phyloP scores from a whole-genome alignment of 2,329 filamentous ascomycete species.

The Colletotrichum gloeosporioides region DNA sequence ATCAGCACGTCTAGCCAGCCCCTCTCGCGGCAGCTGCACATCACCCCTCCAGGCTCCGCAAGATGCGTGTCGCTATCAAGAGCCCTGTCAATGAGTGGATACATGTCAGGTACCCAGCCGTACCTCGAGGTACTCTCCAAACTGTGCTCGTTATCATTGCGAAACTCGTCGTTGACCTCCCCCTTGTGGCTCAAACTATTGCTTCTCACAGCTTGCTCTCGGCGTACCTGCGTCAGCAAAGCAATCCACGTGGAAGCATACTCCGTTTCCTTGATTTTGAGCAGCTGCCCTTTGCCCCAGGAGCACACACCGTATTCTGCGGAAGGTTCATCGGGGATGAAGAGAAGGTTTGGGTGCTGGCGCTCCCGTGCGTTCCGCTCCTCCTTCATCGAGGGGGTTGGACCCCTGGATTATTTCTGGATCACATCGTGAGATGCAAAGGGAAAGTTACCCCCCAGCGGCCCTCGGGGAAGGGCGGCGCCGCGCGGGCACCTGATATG shows the following conservation, averaged over 20 bases:
- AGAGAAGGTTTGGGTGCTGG: conserved; percentile 9
- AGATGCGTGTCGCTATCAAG: conserved; percentile 16
- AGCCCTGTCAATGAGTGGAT: conserved; percentile 8
- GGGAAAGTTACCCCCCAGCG: background rate
- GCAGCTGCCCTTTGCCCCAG: background rate
- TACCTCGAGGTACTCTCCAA: conserved; percentile 9
- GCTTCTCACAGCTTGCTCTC: background rate
- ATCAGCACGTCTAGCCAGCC: conserved; percentile 15
- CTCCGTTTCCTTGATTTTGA: background rate
- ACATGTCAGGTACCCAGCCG: conserved; percentile 1
- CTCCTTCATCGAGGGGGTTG: conserved; percentile 11
- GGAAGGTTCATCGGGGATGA: background rate
- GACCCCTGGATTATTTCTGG: conserved; percentile 11
- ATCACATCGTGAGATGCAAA: background rate
- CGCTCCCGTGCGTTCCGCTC: conserved; percentile 22
- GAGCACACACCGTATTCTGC: background rate
- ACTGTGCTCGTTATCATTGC: conserved; percentile 7
- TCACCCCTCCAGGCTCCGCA: conserved; percentile 18
- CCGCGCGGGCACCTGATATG: background rate
- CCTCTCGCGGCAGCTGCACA: conserved; percentile 19
- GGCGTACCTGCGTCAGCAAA: conserved; percentile 17
- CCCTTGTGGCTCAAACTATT: background rate
- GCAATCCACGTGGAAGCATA: background rate
- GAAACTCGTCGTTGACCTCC: background rate
- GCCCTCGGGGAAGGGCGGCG: background rate